Percentiles rank a stretch among this genome's conserved stretches.
phyloP scores from a whole-genome alignment of 768 basidiomycete species.

The Rhodocollybia butyracea region DNA sequence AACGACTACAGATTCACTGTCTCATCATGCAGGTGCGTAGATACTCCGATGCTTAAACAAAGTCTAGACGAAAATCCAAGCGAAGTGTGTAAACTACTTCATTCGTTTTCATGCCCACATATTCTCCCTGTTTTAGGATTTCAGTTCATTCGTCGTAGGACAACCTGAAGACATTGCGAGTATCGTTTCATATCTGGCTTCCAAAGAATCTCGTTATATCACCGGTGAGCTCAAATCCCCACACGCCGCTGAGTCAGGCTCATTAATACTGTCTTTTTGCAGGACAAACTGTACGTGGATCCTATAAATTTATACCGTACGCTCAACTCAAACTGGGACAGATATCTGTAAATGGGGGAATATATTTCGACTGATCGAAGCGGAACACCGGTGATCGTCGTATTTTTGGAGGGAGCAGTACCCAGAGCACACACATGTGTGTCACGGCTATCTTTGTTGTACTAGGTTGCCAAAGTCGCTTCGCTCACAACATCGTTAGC shows the following conservation, averaged over 20 bases:
- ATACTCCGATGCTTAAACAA: neutral
- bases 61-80: too few species aligned
- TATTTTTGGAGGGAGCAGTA: too few species aligned
- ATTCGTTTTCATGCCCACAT: neutral
- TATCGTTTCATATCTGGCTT: constrained; percentile 34
- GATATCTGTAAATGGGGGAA: neutral
- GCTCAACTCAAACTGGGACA: too few species aligned
- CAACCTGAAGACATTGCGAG: constrained; percentile 30
- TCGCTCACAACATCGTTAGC: too few species aligned
- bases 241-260: neutral
- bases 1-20: too few species aligned
- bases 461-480: too few species aligned
- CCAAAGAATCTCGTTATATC: constrained; percentile 30
- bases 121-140: neutral
- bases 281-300: neutral
- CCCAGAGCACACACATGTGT: too few species aligned
- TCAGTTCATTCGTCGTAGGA: constrained; percentile 3
- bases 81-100: neutral
- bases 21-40: neutral
- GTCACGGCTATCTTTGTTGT: too few species aligned
- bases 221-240: constrained; percentile 21
- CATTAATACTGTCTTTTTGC: neutral
- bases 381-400: too few species aligned
- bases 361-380: neutral
- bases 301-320: neutral